Evolutionary conservation across 257 asterid genomes (phyloP).

Genomic region (Solanum rostratum): DNA sequence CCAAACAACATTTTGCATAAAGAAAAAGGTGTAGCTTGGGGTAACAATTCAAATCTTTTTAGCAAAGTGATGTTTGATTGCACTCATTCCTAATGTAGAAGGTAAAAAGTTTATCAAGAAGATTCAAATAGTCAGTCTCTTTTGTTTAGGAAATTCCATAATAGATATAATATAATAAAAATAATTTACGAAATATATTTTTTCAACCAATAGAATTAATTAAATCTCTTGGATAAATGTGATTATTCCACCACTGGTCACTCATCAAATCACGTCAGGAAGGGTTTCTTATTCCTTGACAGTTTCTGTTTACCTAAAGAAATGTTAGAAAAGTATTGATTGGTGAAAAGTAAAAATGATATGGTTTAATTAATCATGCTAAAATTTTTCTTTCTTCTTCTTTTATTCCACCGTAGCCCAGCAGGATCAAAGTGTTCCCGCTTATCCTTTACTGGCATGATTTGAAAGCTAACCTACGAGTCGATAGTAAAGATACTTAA

Average conservation of each 20-base stretch:
- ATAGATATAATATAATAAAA: background rate
- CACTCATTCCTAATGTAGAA: background rate
- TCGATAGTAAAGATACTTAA: too few species aligned
- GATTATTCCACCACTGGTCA: background rate
- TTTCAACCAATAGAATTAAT: background rate
- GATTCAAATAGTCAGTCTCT: background rate
- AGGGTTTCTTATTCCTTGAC: background rate
- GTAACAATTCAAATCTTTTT: background rate
- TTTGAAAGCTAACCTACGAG: background rate
- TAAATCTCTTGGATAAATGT: background rate
- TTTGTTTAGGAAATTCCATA: background rate
- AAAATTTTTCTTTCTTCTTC: background rate
- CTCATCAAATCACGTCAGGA: background rate
- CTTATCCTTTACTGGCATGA: accelerated
- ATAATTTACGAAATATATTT: background rate
- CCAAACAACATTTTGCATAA: background rate
- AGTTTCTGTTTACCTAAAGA: background rate
- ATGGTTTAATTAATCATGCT: background rate
- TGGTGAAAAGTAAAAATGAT: background rate
- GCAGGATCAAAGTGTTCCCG: accelerated
- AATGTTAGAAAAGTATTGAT: background rate
- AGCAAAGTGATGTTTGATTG: background rate
- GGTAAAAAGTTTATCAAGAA: background rate
- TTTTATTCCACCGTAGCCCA: background rate
- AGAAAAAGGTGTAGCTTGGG: background rate